Evolutionary conservation across 352 stramenopile species (phyloP).

Genomic region (Phytophthora pistaciae): DNA sequence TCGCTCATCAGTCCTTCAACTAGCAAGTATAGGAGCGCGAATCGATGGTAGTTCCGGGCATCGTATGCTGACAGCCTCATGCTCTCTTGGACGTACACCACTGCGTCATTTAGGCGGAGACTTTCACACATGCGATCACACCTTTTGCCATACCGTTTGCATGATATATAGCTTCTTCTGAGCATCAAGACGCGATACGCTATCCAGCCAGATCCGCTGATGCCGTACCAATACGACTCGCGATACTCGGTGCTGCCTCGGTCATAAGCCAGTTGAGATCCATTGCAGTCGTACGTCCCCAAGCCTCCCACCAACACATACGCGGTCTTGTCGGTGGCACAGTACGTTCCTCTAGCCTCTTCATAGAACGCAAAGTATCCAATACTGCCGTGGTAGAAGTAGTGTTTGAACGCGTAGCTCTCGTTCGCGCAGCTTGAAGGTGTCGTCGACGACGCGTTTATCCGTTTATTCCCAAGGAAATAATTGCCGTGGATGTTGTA

Average conservation of each 20-base stretch:
- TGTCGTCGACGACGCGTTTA: constrained; percentile 15
- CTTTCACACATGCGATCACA: constrained; percentile 32
- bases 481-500: constrained; percentile 46
- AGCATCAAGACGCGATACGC: constrained; percentile 36
- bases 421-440: constrained; percentile 23
- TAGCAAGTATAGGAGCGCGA: constrained; percentile 35
- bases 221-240: constrained; percentile 39
- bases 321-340: constrained; percentile 33
- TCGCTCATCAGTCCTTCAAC: constrained; percentile 47
- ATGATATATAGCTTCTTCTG: constrained; percentile 36
- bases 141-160: constrained; percentile 33
- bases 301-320: constrained; percentile 34
- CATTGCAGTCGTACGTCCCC: constrained; percentile 41
- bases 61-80: constrained; percentile 36
- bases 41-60: constrained; percentile 39
- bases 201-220: constrained; percentile 28
- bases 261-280: constrained; percentile 22
- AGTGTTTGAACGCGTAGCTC: constrained; percentile 33
- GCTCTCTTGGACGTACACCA: constrained; percentile 45
- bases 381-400: constrained; percentile 43
- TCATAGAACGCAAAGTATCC: constrained; percentile 41
- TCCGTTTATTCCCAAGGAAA: constrained; percentile 22
- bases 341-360: constrained; percentile 38
- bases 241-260: constrained; percentile 27
- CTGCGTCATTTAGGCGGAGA: constrained; percentile 31